Evolutionary conservation across 306 rosid genomes (phyloP), one percentile per base, ranked within the genome.

Genomic region (Prosopis cineraria): DNA sequence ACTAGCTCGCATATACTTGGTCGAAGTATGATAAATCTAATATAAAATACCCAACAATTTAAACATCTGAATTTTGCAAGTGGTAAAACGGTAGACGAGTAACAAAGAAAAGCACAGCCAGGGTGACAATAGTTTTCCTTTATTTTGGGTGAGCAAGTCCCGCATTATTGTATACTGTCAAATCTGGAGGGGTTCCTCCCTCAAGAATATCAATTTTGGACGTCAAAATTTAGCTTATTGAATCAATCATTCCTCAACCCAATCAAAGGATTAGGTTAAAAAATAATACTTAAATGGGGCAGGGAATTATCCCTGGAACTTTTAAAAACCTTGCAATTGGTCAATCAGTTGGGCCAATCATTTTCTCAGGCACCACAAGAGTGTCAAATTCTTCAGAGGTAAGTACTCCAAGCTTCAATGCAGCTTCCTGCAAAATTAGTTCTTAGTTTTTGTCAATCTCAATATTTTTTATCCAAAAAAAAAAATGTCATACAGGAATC

Each of bases 351-450:
- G 99, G 99, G 78, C 99, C 98, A 70, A 96, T 80, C 99, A 96
- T 96, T 85, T 96, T 91, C 89, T 91, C 97, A 6, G 98, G 99
- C 78, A 96, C 98, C 85, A 96, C 99, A 47, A 91, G 93, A 62
- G 45, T 85, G 85, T 96, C 97, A 12, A 93, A 96, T 6, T 96
- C 99, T 85, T 93, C 98, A 40, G 82, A 74, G 58, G 84, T 80
- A 50, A 96, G 88, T 52, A 96, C 93, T 82, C 94, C 91, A 41
- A 96, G 98, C 80, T 91, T 91, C 85, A 96, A 68, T 43, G 99
- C 99, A 79, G 99, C 94, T 67, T 96, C 98, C 98, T 96, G 87
- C 72, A 87, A 55, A 65, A 67, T 74, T 56, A 74, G 58, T 78
- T 76, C n/a, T n/a, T n/a, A n/a, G n/a, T n/a, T 12, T 39, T 39